Evolutionary conservation across 1,284 basidiomycete genomes (phyloP), one percentile per base, ranked within the genome.

Genomic region (Fomitopsis betulina): DNA sequence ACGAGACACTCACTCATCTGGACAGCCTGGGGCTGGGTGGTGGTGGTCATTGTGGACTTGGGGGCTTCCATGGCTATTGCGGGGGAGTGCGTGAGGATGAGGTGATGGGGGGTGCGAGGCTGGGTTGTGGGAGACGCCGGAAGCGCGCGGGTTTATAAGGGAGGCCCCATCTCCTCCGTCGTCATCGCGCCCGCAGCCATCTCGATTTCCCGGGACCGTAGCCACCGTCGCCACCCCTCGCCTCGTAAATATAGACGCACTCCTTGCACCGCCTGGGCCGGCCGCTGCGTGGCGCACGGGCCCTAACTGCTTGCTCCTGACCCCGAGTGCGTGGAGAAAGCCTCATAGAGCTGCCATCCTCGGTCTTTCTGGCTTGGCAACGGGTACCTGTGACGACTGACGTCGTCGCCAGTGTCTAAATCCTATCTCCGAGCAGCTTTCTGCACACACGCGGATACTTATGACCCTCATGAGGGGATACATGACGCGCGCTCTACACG

Each of bases 1-100:
- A 12, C 3, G 2, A 15, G 12, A n/a, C 30, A 17, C 81, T 56
- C 60, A 83, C 83, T 78, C 83, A 85, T 84, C 67, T 80, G 73
- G 43, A 78, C 73, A 51, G 76, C 76, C 67, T 77, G 73, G 47
- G 83, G 83, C 71, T 85, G 83, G 61, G 71, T 64, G 39, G 71
- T 72, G 51, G 74, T 77, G 30, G 75, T 72, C 68, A 78, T 77
- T 30, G 74, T 64, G 63, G 75, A 64, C 62, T 72, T 70, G 33
- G 72, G 57, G 50, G 69, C 67, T 38, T 74, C 70, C 72, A 74
- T 74, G 40, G 54, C 51, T 4, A n/a, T 33, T 23, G 39, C 13
- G 49, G 35, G 52, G 33, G 53, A 10, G 32, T 32, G 19, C 54
- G 56, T 17, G 25, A 32, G 15, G 51, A 40, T 42, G 37, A 40